Evolutionary conservation across 202 grass and related monocot genomes (phyloP), one percentile per base, ranked within the genome.

Genomic region (Musa balbisiana): DNA sequence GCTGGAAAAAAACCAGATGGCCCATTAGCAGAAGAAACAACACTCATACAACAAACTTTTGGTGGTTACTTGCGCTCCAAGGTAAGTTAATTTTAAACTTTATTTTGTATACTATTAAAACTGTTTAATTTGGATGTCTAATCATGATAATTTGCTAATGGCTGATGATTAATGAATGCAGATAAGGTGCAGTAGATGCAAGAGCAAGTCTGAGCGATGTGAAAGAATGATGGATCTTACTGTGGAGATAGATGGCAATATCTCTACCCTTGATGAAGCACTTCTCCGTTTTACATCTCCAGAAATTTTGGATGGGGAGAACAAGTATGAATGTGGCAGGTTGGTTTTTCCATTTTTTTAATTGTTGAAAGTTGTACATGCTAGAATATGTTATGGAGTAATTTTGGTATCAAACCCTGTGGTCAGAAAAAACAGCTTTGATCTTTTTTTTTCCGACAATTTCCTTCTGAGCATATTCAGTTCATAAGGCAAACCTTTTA

Each of bases 201-300:
- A 87, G 73, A 55, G 62, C 74, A 90, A 73, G 80, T 99, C 96
- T 65, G 96, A 87, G 73, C 82, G 83, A 77, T 79, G 29, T 73
- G 95, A 99, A 76, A 75, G 85, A 13, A 92, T 95, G 82, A 83
- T 95, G 87, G 95, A 99, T 87, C 85, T 99, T 62, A 95, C 95
- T 79, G 87, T 99, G 64, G 90, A 89, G 75, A 95, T 99, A 80
- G 86, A 99, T 69, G 95, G 95, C 3, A 79, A 99, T 72, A 95
- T 99, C 73, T 70, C 24, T 82, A 92, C 89, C 12, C 82, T 95
- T 3, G 89, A 92, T 74, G 83, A 92, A 82, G 95, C 89, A 80
- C 91, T 99, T 66, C 49, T n/a, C 6, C 87, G 89, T 66, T 99
- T 99, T 86, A 99, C 95, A 78, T 88, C 87, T 76, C 77, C 77